Base-by-base conservation (phyloP, 768 basidiomycete genomes). In the Exsudoporus frostii region DNA sequence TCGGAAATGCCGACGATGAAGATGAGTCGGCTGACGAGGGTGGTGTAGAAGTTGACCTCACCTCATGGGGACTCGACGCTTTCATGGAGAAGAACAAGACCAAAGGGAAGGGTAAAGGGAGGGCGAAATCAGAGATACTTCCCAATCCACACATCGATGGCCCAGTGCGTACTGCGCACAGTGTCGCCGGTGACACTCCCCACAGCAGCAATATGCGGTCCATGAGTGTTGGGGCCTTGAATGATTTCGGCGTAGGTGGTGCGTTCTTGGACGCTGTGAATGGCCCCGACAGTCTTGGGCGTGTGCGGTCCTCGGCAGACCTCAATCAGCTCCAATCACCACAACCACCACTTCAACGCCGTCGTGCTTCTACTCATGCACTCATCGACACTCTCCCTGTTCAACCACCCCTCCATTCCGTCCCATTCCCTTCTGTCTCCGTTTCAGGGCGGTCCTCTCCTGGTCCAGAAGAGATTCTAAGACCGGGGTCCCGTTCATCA, bases 11-110 rank as follows among this genome's bases (percentile, higher is more conserved):
- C 54, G 82, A 81, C 29, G 74, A 77, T 2, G 78, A 79, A 13
- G 80, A 80, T 7, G 79, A 80, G 17, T 79, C 79, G 7, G 54
- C 60, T 13, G 76, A 80, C 5, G 77, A 76, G 40, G 71, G 70
- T 17, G 80, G 76, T 39, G 77, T 79, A 30, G 91, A 92, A 63
- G 86, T 91, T 25, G 90, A 91, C 69, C 74, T 92, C 52, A 77
- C 85, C 4, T 91, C 89, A 17, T 93, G 89, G 90, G 91, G 91
- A 4, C 75, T 93, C 24, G 86, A 90, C 53, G 79, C 83, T 7
- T 84, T 90, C 70, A 82, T 90, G 55, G 78, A 83, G 1, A 86
- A 88, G 59, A 83, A 86, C 59, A 87, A 84, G 71, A 66, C 67
- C 27, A 72, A 67, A 51, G 63, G 62, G 17, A 80, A 69, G 65